Percentiles rank a stretch among this genome's conserved stretches.
These are phyloP conservation scores for Rhizodiscina lignyota DNA, from an alignment of 495 filamentous ascomycete species.

Conservation along the genomic window DNA sequence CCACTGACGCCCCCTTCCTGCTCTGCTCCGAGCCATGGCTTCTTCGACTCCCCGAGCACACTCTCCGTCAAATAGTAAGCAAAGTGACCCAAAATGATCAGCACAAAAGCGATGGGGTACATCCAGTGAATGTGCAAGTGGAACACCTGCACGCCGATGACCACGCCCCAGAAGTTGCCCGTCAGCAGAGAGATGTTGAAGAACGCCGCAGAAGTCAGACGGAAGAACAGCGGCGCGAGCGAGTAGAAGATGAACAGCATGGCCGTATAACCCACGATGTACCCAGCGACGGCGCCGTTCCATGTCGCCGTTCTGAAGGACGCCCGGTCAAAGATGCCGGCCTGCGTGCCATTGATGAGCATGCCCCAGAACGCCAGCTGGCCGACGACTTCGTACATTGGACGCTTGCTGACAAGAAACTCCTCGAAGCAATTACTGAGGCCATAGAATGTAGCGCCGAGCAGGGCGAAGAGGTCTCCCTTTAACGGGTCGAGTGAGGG, in stretches of 20 bases:
- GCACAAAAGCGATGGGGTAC: constrained; percentile 89
- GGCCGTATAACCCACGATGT: constrained; percentile 75
- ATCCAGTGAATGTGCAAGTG: constrained; percentile 65
- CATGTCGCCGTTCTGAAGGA: constrained; percentile 51
- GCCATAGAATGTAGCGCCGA: constrained; percentile 83
- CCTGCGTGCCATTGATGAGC: constrained; percentile 80
- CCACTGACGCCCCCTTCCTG: constrained; percentile 72
- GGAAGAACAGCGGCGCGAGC: constrained; percentile 69
- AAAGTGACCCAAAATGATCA: constrained; percentile 69
- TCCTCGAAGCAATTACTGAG: constrained; percentile 82
- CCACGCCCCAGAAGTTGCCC: constrained; percentile 91
- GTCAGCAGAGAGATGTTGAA: constrained; percentile 93
- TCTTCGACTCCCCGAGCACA: constrained; percentile 71
- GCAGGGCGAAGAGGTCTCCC: constrained; percentile 81
- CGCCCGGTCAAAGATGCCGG: constrained; percentile 71
- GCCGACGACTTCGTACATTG: constrained; percentile 84
- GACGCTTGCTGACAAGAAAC: constrained; percentile 72
- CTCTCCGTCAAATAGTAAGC: constrained; percentile 69
- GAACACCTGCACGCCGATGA: constrained; percentile 79
- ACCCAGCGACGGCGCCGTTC: constrained; percentile 57
- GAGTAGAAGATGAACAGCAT: constrained; percentile 73
- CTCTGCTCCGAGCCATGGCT: constrained; percentile 82
- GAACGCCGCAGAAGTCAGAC: constrained; percentile 79
- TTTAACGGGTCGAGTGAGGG: constrained; percentile 57
- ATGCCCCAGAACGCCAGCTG: constrained; percentile 82